A percentile compares a stretch with the other conserved stretches of the same genome.
These are phyloP conservation scores for Agapanthus africanus DNA, from an alignment of 106 monocot species.

Conservation along the genomic window DNA sequence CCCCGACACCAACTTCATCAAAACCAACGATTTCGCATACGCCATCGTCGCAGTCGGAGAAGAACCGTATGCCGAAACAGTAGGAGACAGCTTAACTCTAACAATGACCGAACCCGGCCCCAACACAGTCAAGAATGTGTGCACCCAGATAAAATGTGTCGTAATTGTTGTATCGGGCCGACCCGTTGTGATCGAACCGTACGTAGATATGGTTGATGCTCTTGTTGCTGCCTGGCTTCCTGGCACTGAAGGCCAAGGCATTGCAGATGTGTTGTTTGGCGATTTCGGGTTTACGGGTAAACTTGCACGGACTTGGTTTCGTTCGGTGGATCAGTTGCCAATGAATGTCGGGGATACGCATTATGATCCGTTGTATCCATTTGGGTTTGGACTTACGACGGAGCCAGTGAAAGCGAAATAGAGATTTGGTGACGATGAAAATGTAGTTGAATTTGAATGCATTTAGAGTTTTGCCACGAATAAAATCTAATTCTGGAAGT, in stretches of 20 bases:
- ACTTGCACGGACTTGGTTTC: constrained; percentile 21
- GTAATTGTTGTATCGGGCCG: constrained; percentile 37
- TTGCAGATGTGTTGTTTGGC: constrained; percentile 21
- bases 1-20: constrained; percentile 24
- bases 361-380: constrained; percentile 21
- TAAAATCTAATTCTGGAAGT: no score
- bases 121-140: constrained; percentile 24
- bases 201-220: constrained; percentile 21
- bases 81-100: constrained; percentile 48
- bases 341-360: constrained; percentile 16
- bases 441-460: no score
- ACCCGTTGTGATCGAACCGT: constrained; percentile 41
- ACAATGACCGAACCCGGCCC: constrained; percentile 36
- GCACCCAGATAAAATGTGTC: constrained; percentile 22
- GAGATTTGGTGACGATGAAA: no score
- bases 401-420: neutral
- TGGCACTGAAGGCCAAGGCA: constrained; percentile 34
- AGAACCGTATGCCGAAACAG: constrained; percentile 42
- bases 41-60: constrained; percentile 52
- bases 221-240: constrained; percentile 58
- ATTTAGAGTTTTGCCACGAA: no score
- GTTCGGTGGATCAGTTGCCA: constrained; percentile 14
- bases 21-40: constrained; percentile 32
- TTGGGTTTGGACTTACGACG: constrained; percentile 15
- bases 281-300: constrained; percentile 23